Evolutionary conservation across 2,329 filamentous ascomycete species (phyloP).

Genomic region (Beauveria rudraprayagi): DNA sequence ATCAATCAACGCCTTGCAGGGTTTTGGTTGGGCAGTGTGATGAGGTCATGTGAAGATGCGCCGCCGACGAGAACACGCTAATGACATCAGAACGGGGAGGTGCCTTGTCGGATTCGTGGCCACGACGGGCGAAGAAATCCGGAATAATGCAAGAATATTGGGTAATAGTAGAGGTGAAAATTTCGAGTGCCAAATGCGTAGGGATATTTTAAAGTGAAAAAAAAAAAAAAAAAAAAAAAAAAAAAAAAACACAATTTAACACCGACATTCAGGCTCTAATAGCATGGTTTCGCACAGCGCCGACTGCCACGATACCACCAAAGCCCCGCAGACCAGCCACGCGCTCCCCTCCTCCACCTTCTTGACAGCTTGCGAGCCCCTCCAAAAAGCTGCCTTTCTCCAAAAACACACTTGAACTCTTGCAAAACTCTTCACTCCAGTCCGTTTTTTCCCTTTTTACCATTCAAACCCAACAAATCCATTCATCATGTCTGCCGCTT

Average conservation of each 20-base stretch:
- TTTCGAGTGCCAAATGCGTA: too few species aligned
- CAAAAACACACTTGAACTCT: background rate
- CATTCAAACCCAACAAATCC: conserved; percentile 6
- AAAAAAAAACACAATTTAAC: background rate
- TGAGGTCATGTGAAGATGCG: conserved; percentile 4
- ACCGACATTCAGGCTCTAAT: background rate
- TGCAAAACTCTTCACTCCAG: background rate
- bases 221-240: background rate
- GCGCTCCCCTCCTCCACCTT: conserved; percentile 1
- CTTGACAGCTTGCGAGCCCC: background rate
- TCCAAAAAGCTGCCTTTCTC: background rate
- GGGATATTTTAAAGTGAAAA: background rate
- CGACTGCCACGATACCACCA: background rate
- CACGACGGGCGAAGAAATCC: background rate
- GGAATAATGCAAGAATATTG: background rate
- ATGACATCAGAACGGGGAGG: conserved; percentile 1
- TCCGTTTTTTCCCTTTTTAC: background rate
- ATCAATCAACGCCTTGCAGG: background rate
- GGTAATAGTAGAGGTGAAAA: too few species aligned
- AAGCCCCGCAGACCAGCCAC: background rate
- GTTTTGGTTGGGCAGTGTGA: background rate
- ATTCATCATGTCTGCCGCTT: conserved; percentile 37
- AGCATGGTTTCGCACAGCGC: background rate
- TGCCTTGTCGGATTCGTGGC: background rate
- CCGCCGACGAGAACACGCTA: background rate